These are phyloP conservation scores for Penicillium polonicum DNA, from an alignment of 2,329 filamentous ascomycete species.

Conservation along the genomic window DNA sequence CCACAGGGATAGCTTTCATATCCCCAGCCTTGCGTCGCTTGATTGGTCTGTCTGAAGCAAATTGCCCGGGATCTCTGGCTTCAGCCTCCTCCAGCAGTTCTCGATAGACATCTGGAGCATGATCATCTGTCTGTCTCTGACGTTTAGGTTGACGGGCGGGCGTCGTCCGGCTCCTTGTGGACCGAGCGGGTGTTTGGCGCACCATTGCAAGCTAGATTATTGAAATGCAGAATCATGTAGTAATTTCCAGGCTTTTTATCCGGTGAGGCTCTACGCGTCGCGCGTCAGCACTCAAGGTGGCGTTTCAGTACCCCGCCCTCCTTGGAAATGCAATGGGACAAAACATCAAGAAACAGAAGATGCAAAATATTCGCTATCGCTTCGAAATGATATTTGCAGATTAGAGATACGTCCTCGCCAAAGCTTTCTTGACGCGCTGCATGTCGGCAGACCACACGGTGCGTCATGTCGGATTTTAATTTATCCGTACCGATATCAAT, in stretches of 20 bases:
- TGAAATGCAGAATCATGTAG: neutral
- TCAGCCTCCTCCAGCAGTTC: constrained; percentile 46
- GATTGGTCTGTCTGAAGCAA: constrained; percentile 28
- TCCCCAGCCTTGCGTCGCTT: constrained; percentile 43
- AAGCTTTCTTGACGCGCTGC: neutral
- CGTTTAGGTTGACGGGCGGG: constrained; percentile 12
- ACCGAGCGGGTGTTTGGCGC: constrained; percentile 21
- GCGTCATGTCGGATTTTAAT: constrained; percentile 10
- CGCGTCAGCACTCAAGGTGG: constrained; percentile 6
- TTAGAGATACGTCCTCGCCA: no score
- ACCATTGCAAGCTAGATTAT: constrained; percentile 13
- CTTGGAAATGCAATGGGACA: neutral
- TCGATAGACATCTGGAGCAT: constrained; percentile 39
- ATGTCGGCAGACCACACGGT: neutral
- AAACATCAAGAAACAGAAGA: neutral
- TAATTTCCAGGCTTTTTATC: neutral
- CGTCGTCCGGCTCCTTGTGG: constrained; percentile 15
- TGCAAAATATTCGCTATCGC: neutral
- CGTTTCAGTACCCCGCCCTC: neutral
- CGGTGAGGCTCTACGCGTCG: constrained; percentile 2
- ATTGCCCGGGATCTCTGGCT: constrained; percentile 30
- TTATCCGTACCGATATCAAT: constrained; percentile 7
- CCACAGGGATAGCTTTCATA: constrained; percentile 15
- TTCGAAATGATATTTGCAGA: neutral
- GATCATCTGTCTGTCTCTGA: constrained; percentile 23